Base-by-base conservation (phyloP, 306 rosid species). In the Prunus mume region DNA sequence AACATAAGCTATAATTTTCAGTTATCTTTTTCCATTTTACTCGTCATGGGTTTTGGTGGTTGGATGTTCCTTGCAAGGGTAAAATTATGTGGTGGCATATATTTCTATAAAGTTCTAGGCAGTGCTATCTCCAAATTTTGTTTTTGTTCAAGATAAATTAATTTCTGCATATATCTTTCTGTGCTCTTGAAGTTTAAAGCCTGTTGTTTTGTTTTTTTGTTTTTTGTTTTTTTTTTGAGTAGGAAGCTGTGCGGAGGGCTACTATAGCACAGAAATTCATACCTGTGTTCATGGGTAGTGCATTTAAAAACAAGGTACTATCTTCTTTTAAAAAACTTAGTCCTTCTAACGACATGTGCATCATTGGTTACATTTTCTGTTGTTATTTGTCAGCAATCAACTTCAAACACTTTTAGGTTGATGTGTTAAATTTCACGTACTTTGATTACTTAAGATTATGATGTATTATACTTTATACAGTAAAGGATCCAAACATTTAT, bases 281-380 rank as follows among this genome's bases (percentile, higher is more conserved):
- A 43, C 99, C 99, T 27, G 96, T 95, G 73, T 92, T 95, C 86
- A 95, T 95, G 99, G 99, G 99, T 28, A 95, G 99, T 82, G 97
- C 97, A 65, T 91, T 90, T 83, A 95, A 95, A 81, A 95, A 95
- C 84, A 95, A 95, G 99, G 99, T 92, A 90, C 51, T 28, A 45
- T 51, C 30, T 12, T 51, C 12, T 54, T 61, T 38, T 62, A 6
- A 4, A 60, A 61, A 17, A 9, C 12, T 15, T 60, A 38, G 72
- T 67, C 30, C 49, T 72, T 66, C 55, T 9, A 70, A 74, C 18
- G 65, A 58, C 49, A 7, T 30, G 63, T 57, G 8, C 24, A 65
- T 57, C 3, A n/a, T 32, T 54, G 64, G 19, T 9, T 69, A 50
- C 32, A 28, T 47, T 52, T n/a, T 70, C 7, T 7, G 28, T 28